Conservation (phyloP, 1,284 basidiomycete species). For the Pseudozyma thailandica region DNA sequence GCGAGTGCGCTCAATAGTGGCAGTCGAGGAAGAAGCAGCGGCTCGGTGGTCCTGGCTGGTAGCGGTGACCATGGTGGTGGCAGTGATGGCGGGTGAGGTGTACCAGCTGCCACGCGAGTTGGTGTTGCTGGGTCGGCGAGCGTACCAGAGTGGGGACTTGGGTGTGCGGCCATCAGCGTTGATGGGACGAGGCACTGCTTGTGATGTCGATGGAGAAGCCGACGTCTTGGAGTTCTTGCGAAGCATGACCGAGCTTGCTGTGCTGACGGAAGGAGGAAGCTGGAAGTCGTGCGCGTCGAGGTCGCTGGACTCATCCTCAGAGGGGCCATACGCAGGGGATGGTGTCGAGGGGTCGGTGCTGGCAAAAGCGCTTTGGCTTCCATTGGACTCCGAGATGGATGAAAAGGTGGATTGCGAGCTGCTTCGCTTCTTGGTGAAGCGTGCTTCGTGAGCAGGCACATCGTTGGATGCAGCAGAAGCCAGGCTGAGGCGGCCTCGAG, state of each 20-base stretch:
- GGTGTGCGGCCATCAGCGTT: constrained; percentile 31
- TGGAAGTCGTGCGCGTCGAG: constrained; percentile 53
- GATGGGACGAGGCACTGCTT: constrained; percentile 30
- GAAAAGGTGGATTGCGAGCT: constrained; percentile 61
- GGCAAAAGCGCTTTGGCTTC: constrained; percentile 44
- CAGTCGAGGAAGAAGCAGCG: constrained; percentile 9
- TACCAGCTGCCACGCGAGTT: constrained; percentile 55
- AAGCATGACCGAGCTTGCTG: constrained; percentile 50
- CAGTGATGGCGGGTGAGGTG: constrained; percentile 56
- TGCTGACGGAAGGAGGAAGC: constrained; percentile 56
- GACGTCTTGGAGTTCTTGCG: constrained; percentile 40
- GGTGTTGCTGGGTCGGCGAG: constrained; percentile 54
- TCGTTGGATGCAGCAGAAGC: constrained; percentile 25
- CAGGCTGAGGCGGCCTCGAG: constrained; percentile 33
- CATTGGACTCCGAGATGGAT: constrained; percentile 58
- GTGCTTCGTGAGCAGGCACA: constrained; percentile 7
- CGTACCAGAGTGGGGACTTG: constrained; percentile 56
- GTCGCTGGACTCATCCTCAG: constrained; percentile 55
- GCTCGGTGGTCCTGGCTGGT: constrained; percentile 26
- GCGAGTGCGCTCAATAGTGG: constrained; percentile 12
- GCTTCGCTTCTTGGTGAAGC: constrained; percentile 47
- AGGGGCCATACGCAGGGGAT: constrained; percentile 46
- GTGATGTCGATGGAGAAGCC: constrained; percentile 9
- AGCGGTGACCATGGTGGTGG: constrained; percentile 49
- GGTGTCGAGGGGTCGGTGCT: constrained; percentile 54